These are phyloP conservation scores for Hippophae gyantsensis DNA, from an alignment of 306 rosid genomes.

Conservation along the genomic window DNA sequence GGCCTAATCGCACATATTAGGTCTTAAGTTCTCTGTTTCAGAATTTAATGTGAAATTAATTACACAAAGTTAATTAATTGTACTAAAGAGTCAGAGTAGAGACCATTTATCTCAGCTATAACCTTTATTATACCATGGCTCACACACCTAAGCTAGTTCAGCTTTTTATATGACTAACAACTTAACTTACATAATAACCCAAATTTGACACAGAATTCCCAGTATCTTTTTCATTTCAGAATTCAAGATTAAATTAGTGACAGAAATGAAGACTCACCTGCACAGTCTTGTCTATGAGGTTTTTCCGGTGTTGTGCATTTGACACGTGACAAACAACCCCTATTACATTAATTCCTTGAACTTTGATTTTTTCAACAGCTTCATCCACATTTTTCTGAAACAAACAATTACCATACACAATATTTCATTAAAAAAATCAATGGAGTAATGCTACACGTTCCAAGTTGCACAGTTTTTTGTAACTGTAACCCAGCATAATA, in stretches of 20 bases:
- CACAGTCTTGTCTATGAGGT: conserved; percentile 57
- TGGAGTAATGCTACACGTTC: no score
- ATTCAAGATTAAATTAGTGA: neutral
- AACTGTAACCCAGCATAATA: neutral
- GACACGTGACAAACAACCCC: conserved; percentile 89
- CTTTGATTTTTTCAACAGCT: conserved; percentile 61
- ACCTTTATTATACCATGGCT: no score
- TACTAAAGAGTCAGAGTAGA: no score
- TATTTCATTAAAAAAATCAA: no score
- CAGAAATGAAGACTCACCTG: conserved; percentile 35
- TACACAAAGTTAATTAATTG: no score
- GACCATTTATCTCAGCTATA: no score
- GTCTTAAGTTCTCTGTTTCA: no score
- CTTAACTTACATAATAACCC: neutral
- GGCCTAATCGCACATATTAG: no score
- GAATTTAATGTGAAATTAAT: no score
- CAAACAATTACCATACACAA: conserved; percentile 12
- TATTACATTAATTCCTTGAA: conserved; percentile 57
- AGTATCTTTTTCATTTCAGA: neutral
- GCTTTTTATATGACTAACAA: neutral
- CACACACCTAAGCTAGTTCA: no score
- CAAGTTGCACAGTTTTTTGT: neutral
- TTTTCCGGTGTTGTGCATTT: conserved; percentile 64
- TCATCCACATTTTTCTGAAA: conserved; percentile 81
- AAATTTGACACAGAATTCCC: neutral